Evolutionary conservation across 2,329 filamentous ascomycete genomes (phyloP), one percentile per base, ranked within the genome.

Genomic region (Fusarium nelsonii): DNA sequence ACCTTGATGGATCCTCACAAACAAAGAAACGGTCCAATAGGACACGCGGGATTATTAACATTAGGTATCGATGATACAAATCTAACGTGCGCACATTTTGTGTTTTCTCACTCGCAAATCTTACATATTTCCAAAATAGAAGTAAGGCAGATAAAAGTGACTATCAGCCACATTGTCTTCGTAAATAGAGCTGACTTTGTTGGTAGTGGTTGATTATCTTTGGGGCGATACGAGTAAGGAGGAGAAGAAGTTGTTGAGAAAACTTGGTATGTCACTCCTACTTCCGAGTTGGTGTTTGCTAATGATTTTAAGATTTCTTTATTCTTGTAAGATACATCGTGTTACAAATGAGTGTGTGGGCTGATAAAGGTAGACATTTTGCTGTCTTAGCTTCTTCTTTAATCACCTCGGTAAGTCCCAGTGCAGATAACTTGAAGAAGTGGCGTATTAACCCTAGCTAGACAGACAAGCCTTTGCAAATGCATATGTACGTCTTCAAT

Each of bases 261-360:
- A 70, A 32, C 54, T 70, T 4, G 67, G 67, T 70, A 7, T 1
- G 63, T 32, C 1, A 34, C 23, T 26, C n/a, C 1, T 3, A 4
- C 11, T 20, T 26, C 1, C 8, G 2, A 1, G 2, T 28, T 2
- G 14, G 12, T 3, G 1, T 4, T 2, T 8, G 2, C 37, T 37
- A 7, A 48, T 4, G 7, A 0, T 6, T 4, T 0, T 0, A 4
- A 77, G 76, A 78, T 63, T 78, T 78, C 55, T 78, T 78, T 46
- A 79, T 79, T 28, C 59, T 79, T 39, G 74, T 76, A 30, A 33
- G 73, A 12, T 0, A 6, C 2, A 3, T 1, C 14, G 4, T 1
- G 2, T 1, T 4, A 10, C 32, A 1, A 30, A 10, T 0, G 1
- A 4, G 26, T 8, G 2, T 18, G 6, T 18, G 7, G 39, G 15